Conservation (phyloP, 176 grass and related monocot species). For the Cocos nucifera region DNA sequence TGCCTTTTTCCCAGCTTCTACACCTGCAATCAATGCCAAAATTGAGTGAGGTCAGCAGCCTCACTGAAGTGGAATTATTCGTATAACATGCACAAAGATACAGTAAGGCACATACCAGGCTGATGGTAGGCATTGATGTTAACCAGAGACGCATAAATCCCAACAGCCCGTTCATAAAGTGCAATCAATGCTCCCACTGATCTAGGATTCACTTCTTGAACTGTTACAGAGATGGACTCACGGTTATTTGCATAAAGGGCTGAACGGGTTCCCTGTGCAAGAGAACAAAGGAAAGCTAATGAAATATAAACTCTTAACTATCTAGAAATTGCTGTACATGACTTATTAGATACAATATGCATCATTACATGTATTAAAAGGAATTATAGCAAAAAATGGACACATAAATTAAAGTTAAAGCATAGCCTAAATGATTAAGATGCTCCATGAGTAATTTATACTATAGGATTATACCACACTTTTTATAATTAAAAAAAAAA, state of each 20-base stretch:
- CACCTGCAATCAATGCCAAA: conserved; percentile 39
- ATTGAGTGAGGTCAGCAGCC: background rate
- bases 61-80: background rate
- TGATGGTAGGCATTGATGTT: conserved; percentile 99
- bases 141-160: conserved; percentile 81
- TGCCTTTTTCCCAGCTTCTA: conserved; percentile 98
- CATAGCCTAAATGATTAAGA: too few species aligned
- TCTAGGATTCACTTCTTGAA: conserved; percentile 89
- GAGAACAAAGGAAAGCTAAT: too few species aligned
- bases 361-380: too few species aligned
- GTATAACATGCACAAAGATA: conserved; percentile 1
- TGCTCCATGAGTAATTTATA: too few species aligned
- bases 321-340: too few species aligned
- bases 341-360: too few species aligned
- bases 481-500: too few species aligned
- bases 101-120: conserved; percentile 46
- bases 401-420: too few species aligned
- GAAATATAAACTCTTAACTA: too few species aligned
- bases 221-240: conserved; percentile 87
- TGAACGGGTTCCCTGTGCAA: conserved; percentile 84
- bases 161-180: conserved; percentile 96
- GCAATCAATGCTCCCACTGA: conserved; percentile 84
- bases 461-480: too few species aligned
- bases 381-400: too few species aligned
- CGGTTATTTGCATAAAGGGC: conserved; percentile 92